Conservation (phyloP, 2,329 filamentous ascomycete genomes). For the Rhinocladiella similis region DNA sequence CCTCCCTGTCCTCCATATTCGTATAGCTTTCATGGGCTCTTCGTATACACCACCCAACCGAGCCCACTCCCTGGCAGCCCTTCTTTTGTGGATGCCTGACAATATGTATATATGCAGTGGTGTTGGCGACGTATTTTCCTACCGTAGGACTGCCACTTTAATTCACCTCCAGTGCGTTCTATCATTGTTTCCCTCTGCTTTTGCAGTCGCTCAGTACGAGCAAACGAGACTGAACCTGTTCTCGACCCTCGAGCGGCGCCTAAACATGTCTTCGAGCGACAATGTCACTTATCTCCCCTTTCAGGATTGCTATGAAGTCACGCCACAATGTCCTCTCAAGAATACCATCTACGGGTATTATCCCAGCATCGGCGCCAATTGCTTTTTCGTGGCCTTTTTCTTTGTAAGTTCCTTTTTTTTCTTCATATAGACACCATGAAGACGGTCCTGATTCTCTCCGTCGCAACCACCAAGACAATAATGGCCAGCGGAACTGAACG, state of each 20-base stretch:
- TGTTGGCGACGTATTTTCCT: background rate
- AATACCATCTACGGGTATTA: slow-evolving; percentile 55
- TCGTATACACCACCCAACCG: too few species aligned
- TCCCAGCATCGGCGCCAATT: slow-evolving; percentile 52
- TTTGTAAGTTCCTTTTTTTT: slow-evolving; percentile 36
- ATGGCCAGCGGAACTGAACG: background rate
- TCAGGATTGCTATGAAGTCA: slow-evolving; percentile 33
- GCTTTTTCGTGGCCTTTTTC: slow-evolving; percentile 55
- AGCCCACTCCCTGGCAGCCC: too few species aligned
- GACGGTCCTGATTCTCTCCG: background rate
- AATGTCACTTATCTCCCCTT: slow-evolving; percentile 15
- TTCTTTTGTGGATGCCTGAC: too few species aligned
- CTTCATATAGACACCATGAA: too few species aligned
- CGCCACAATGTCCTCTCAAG: slow-evolving; percentile 42
- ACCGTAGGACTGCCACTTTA: background rate
- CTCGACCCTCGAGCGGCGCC: background rate
- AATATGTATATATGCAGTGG: too few species aligned
- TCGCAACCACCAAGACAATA: background rate
- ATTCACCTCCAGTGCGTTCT: background rate
- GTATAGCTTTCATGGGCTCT: too few species aligned
- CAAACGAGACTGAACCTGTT: background rate
- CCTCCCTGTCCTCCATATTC: too few species aligned
- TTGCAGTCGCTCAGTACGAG: too few species aligned
- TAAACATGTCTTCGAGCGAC: slow-evolving; percentile 6
- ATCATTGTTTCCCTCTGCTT: too few species aligned